Evolutionary conservation across 768 basidiomycete species (phyloP).

Genomic region (Suillus lakei): DNA sequence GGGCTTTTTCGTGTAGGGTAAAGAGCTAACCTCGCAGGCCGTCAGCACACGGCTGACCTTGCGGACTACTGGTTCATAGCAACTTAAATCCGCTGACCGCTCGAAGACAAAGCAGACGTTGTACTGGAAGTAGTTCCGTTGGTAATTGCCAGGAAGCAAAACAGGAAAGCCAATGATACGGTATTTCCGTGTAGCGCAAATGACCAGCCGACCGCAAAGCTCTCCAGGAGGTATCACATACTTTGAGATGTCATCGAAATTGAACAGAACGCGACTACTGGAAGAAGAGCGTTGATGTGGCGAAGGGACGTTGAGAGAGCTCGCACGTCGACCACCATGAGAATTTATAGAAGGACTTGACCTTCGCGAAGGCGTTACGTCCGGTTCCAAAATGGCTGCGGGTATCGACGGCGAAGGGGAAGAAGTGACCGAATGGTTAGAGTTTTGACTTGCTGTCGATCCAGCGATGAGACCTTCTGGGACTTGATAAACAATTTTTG

Average conservation of each 20-base stretch:
- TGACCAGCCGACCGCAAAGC: slow-evolving; percentile 88
- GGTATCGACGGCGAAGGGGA: slow-evolving; percentile 41
- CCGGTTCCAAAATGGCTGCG: slow-evolving; percentile 30
- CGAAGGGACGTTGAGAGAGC: slow-evolving; percentile 49
- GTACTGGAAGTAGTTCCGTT: slow-evolving; percentile 88
- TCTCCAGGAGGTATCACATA: slow-evolving; percentile 91
- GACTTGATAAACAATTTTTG: slow-evolving; percentile 91
- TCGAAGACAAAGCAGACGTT: slow-evolving; percentile 98
- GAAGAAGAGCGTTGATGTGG: slow-evolving; percentile 54
- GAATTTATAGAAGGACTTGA: slow-evolving; percentile 59
- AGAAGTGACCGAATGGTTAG: slow-evolving; percentile 34
- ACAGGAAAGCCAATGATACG: slow-evolving; percentile 94
- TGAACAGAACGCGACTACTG: slow-evolving; percentile 66
- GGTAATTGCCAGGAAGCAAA: slow-evolving; percentile 74
- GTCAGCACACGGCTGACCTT: slow-evolving; percentile 92
- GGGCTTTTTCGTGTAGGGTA: background rate
- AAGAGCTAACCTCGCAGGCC: slow-evolving; percentile 77
- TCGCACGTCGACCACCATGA: slow-evolving; percentile 47
- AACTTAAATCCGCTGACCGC: slow-evolving; percentile 86
- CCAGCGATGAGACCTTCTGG: slow-evolving; percentile 86
- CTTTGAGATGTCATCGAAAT: slow-evolving; percentile 90
- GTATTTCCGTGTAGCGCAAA: slow-evolving; percentile 78
- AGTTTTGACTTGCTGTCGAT: slow-evolving; percentile 37
- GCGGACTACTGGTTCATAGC: slow-evolving; percentile 94
- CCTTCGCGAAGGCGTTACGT: slow-evolving; percentile 48